Percentiles rank a stretch among this genome's conserved stretches.
phyloP scores from a whole-genome alignment of 1,284 basidiomycete genomes.

The Cutaneotrichosporon daszewskae region DNA sequence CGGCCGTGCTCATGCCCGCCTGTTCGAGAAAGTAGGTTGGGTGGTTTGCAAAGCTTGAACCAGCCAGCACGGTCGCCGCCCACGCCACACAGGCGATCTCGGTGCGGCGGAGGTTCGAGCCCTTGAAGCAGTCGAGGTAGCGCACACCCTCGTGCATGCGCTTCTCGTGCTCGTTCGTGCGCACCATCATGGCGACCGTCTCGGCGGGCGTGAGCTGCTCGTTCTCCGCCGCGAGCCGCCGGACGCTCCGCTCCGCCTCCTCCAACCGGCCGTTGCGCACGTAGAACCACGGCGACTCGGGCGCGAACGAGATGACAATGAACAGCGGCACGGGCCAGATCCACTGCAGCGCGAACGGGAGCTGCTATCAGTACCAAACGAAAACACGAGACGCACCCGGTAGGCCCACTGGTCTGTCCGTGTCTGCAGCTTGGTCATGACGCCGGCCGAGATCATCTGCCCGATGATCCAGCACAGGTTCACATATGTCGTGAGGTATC shows the following conservation, averaged over 20 bases:
- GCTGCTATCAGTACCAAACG: conserved; percentile 5
- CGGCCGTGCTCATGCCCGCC: conserved; percentile 11
- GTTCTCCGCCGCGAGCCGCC: conserved; percentile 17
- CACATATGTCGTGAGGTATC: conserved; percentile 41
- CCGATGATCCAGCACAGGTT: conserved; percentile 53
- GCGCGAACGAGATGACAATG: conserved; percentile 20
- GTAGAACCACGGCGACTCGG: conserved; percentile 31
- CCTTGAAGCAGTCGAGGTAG: conserved; percentile 38
- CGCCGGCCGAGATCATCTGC: conserved; percentile 17
- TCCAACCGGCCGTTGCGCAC: conserved; percentile 26
- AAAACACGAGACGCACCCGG: conserved; percentile 4
- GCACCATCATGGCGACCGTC: conserved; percentile 33
- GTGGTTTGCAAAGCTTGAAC: conserved; percentile 18
- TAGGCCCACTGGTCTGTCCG: conserved; percentile 19
- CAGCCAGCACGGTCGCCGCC: conserved; percentile 21
- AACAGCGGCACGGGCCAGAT: conserved; percentile 38
- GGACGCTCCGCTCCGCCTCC: conserved; percentile 19
- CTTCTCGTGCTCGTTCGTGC: conserved; percentile 30
- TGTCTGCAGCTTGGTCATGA: conserved; percentile 29
- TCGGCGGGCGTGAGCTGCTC: conserved; percentile 22
- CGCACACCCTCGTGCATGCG: conserved; percentile 26
- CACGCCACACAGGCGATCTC: conserved; percentile 14
- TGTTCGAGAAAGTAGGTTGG: conserved; percentile 26
- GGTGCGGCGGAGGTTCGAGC: conserved; percentile 18
- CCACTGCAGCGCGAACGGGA: conserved; percentile 48